Conservation (phyloP, 306 rosid species). For the Lathyrus tuberosus region DNA sequence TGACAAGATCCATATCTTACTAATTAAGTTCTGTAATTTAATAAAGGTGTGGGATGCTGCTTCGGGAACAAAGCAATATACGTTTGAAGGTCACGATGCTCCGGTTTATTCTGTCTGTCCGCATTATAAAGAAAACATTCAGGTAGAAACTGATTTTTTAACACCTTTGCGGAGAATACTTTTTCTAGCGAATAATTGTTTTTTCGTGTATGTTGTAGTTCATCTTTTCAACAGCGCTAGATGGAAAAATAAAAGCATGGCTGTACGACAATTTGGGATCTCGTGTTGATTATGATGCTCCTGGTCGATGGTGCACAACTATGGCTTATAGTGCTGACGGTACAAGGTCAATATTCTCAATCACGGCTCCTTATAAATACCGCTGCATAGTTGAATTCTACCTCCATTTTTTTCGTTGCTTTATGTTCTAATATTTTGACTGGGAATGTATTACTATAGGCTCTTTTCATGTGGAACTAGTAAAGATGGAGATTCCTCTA, state of each 20-base stretch:
- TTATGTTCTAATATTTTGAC: slow-evolving; percentile 26
- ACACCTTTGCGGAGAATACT: slow-evolving; percentile 3
- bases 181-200: slow-evolving; percentile 15
- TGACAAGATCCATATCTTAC: slow-evolving; percentile 31
- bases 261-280: slow-evolving; percentile 91
- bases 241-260: slow-evolving; percentile 98
- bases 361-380: slow-evolving; percentile 17
- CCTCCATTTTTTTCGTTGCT: neutral
- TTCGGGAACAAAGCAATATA: slow-evolving; percentile 69
- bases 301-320: slow-evolving; percentile 96
- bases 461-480: slow-evolving; percentile 98
- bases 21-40: slow-evolving; percentile 42
- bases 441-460: slow-evolving; percentile 47
- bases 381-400: slow-evolving; percentile 13
- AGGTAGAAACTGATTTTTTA: slow-evolving; percentile 47
- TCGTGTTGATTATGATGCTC: slow-evolving; percentile 97
- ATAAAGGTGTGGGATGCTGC: slow-evolving; percentile 90
- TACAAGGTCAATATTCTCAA: slow-evolving; percentile 62
- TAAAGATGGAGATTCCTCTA: slow-evolving; percentile 88
- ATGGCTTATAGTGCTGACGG: slow-evolving; percentile 97
- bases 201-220: slow-evolving; percentile 60
- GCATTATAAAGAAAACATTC: slow-evolving; percentile 88
- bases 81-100: slow-evolving; percentile 95
- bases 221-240: slow-evolving; percentile 92
- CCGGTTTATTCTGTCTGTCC: slow-evolving; percentile 94